phyloP scores from a whole-genome alignment of 2,329 filamentous ascomycete genomes.

The Rachicladosporium sp. region DNA sequence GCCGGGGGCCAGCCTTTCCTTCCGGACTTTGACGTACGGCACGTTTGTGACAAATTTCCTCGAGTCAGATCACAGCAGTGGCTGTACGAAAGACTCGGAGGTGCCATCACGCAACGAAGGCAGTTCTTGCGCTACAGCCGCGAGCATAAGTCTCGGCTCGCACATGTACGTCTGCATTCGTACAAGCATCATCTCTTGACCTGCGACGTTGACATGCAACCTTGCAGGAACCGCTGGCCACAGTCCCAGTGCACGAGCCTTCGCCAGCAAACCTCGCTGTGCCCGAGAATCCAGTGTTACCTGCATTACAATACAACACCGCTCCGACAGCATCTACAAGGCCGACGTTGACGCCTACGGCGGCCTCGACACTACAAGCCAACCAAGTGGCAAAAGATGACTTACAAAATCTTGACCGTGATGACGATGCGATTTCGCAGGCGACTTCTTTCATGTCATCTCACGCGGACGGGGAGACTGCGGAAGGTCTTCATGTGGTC shows the following conservation, averaged over 20 bases:
- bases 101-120: constrained; percentile 15
- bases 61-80: constrained; percentile 10
- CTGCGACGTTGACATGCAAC: neutral
- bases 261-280: too few species aligned
- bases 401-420: constrained; percentile 7
- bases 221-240: neutral
- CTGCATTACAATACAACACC: neutral
- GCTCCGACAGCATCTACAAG: constrained; percentile 1
- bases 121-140: constrained; percentile 15
- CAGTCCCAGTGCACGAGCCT: neutral
- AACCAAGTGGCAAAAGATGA: constrained; percentile 4
- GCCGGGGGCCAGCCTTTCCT: constrained; percentile 9
- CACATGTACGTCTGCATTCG: neutral
- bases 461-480: neutral
- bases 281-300: too few species aligned
- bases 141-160: constrained; percentile 9
- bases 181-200: neutral
- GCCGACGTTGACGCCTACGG: constrained; percentile 9
- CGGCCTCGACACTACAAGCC: constrained; percentile 11
- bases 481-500: constrained; percentile 3
- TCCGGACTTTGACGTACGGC: constrained; percentile 11
- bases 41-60: constrained; percentile 16
- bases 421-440: constrained; percentile 10
- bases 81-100: constrained; percentile 13
- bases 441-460: constrained; percentile 6